phyloP scores from a whole-genome alignment of 768 basidiomycete species.

The Tylopilus felleus region DNA sequence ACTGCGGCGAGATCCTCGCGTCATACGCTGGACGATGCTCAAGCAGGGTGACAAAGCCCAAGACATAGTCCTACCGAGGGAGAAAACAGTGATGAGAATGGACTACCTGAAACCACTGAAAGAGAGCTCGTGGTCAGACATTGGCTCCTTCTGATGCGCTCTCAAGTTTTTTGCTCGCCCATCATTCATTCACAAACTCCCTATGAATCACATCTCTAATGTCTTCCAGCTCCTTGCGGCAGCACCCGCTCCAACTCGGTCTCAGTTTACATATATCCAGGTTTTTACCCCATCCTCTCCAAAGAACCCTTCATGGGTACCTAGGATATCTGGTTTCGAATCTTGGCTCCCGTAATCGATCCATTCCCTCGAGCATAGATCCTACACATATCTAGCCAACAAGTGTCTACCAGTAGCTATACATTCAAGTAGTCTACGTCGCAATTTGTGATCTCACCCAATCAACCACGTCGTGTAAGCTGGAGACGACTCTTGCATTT shows the following conservation, averaged over 20 bases:
- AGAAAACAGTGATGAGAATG: slow-evolving; percentile 38
- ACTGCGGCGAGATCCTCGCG: slow-evolving; percentile 76
- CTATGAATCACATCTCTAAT: slow-evolving; percentile 1
- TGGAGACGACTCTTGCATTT: slow-evolving; percentile 38
- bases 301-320: neutral
- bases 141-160: slow-evolving; percentile 9
- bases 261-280: neutral
- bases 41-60: slow-evolving; percentile 74
- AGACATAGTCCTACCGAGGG: slow-evolving; percentile 56
- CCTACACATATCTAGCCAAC: too few relatives aligned
- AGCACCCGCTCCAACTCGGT: neutral
- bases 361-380: neutral
- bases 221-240: neutral
- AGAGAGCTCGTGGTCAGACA: slow-evolving; percentile 28
- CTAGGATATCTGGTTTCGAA: too few relatives aligned
- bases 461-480: slow-evolving; percentile 34
- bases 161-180: neutral
- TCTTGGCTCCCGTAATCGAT: neutral
- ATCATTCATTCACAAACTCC: neutral
- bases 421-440: neutral
- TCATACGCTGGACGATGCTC: slow-evolving; percentile 77
- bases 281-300: neutral
- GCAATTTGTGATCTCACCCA: slow-evolving; percentile 31
- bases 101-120: slow-evolving; percentile 23
- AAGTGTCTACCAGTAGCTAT: neutral